Conservation (phyloP, 352 stramenopile genomes). For the Globisporangium spinosum region DNA sequence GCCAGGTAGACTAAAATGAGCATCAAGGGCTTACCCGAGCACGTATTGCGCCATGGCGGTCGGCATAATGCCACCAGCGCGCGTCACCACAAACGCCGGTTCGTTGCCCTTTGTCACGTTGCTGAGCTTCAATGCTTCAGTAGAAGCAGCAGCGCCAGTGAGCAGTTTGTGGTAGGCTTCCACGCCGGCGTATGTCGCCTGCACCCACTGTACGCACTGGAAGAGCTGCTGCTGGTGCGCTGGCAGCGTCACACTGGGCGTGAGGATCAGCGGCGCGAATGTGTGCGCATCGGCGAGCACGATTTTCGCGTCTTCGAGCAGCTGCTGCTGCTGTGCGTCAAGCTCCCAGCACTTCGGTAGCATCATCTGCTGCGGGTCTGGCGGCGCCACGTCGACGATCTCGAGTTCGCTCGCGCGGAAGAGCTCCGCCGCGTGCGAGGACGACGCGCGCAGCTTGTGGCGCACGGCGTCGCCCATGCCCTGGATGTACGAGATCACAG, state of each 20-base stretch:
- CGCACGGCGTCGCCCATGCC: constrained; percentile 39
- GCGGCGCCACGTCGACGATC: constrained; percentile 36
- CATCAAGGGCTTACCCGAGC: constrained; percentile 34
- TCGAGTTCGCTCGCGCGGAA: constrained; percentile 39
- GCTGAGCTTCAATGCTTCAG: constrained; percentile 1
- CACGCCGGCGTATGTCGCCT: constrained; percentile 62
- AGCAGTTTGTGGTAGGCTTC: constrained; percentile 43
- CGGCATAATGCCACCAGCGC: constrained; percentile 55
- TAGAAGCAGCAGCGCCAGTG: not conserved
- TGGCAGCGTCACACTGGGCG: constrained; percentile 16
- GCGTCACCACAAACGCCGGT: constrained; percentile 44
- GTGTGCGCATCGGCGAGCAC: constrained; percentile 51
- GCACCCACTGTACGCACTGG: constrained; percentile 47
- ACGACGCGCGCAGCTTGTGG: constrained; percentile 25
- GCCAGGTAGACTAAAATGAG: not conserved
- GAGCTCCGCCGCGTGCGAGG: constrained; percentile 34
- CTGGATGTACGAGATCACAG: constrained; percentile 50
- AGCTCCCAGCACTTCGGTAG: constrained; percentile 29
- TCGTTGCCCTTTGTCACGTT: constrained; percentile 6
- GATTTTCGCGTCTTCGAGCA: constrained; percentile 39
- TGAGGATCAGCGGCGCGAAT: constrained; percentile 40
- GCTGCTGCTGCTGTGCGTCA: constrained; percentile 26
- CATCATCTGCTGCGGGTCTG: constrained; percentile 12
- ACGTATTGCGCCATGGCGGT: constrained; percentile 63
- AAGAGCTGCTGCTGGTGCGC: constrained; percentile 31